Base-by-base conservation (phyloP, 768 basidiomycete species). In the Russula dissimulans region DNA sequence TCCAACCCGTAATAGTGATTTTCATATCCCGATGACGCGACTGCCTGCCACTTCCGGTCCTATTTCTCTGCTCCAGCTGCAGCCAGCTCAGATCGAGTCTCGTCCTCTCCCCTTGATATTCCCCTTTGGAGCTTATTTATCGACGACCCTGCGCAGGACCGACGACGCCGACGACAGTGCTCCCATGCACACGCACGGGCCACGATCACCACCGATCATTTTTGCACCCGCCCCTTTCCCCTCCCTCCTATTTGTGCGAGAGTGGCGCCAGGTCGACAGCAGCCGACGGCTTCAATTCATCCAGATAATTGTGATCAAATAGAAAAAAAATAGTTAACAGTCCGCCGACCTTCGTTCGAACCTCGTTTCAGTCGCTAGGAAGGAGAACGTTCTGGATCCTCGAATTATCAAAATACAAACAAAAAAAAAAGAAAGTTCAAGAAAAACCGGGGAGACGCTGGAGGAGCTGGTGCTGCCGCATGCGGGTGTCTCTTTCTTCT, bases 161-260 rank as follows among this genome's bases (percentile, higher is more conserved):
- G 22, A 26, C 22, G 2, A 26, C 22, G 22, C 22, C 22, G 22
- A n/a, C n/a, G n/a, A n/a, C n/a, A n/a, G n/a, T n/a, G n/a, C 48
- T 9, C n/a, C 49, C 18, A 14, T 34, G n/a, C 48, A 34, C 47
- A 12, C 47, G 18, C 45, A 49, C n/a, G 49, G 49, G 49, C 54
- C 60, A 61, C 49, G 60, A 61, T 61, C 60, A 38, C 54, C 15
- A 44, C 54, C 60, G 60, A 61, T 61, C 60, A 29, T 12, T 15
- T 56, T 56, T 53, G 60, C 12, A 60, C 6, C 60, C 55, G 59
- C 36, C 43, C 42, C 5, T 31, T 31, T 34, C 18, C 49, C 31
- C 7, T 34, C 10, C 22, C 26, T 14, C 38, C n/a, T 44, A 4
- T n/a, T 34, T 17, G 18, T 39, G n/a, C 29, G 9, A 5, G 26